Evolutionary conservation across 768 basidiomycete genomes (phyloP).

Genomic region (Rubroboletus pulcherrimus): DNA sequence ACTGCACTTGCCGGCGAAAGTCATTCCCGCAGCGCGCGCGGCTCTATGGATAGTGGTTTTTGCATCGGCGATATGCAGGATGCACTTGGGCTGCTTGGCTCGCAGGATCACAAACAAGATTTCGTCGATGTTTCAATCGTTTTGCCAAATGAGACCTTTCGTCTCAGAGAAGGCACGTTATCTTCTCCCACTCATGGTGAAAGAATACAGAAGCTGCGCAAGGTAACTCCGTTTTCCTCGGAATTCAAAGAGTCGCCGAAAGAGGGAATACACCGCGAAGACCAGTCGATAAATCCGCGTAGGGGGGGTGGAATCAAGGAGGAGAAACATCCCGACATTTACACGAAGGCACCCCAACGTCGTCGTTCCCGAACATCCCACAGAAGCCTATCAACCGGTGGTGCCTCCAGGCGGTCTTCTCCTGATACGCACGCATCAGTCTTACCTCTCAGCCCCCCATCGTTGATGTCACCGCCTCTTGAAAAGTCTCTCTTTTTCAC

Average conservation of each 20-base stretch:
- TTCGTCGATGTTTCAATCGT: not conserved
- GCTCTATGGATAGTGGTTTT: constrained; percentile 1
- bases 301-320: not conserved
- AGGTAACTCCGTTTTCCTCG: constrained; percentile 9
- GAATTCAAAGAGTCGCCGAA: not conserved
- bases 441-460: constrained; percentile 55
- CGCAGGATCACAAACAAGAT: not conserved
- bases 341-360: constrained; percentile 18
- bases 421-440: constrained; percentile 34
- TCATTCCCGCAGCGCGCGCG: not conserved
- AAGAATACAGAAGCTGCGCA: not conserved
- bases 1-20: not conserved
- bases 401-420: constrained; percentile 10
- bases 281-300: not conserved
- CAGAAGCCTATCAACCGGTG: not conserved
- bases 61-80: not conserved
- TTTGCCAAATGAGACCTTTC: not conserved
- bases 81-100: not conserved
- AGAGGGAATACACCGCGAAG: not conserved
- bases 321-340: constrained; percentile 8
- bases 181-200: not conserved
- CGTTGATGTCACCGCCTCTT: constrained; percentile 53
- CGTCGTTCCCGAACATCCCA: constrained; percentile 4
- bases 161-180: not conserved
- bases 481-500: constrained; percentile 56